A percentile compares a stretch with the other conserved stretches of the same genome.
These are phyloP conservation scores for Rubia yunnanensis DNA, from an alignment of 257 asterid genomes.

Conservation along the genomic window DNA sequence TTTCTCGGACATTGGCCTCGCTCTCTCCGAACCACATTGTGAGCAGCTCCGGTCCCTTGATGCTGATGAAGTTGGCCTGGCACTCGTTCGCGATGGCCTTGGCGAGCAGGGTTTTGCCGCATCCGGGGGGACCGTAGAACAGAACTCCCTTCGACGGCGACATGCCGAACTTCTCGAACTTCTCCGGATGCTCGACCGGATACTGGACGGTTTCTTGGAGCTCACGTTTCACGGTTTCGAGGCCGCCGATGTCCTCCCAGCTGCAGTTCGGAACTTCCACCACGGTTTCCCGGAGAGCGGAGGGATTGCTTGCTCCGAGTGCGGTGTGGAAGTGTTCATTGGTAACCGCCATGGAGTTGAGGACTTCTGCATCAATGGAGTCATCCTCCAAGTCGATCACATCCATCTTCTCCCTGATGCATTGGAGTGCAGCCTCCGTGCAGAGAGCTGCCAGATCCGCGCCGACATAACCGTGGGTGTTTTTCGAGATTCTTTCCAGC, in stretches of 20 bases:
- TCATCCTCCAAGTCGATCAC: neutral
- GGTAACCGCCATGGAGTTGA: neutral
- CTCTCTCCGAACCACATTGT: neutral
- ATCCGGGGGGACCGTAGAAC: neutral
- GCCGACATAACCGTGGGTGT: neutral
- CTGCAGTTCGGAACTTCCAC: neutral
- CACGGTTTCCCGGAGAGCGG: neutral
- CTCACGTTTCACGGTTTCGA: conserved; percentile 58
- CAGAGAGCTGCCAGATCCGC: neutral
- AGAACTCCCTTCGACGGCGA: neutral
- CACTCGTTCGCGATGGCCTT: neutral
- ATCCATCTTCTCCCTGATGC: neutral
- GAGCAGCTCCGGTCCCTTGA: neutral
- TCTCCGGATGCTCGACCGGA: neutral
- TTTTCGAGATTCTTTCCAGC: neutral
- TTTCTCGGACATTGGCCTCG: neutral
- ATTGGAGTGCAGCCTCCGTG: neutral
- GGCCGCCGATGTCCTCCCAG: conserved; percentile 72
- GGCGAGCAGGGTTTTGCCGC: neutral
- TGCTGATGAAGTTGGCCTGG: neutral
- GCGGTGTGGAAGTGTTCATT: neutral
- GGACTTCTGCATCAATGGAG: neutral
- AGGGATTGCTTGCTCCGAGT: neutral
- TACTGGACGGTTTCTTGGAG: neutral
- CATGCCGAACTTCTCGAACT: neutral